phyloP scores from a whole-genome alignment of 2,329 filamentous ascomycete species.

The Raffaelea albimanens region DNA sequence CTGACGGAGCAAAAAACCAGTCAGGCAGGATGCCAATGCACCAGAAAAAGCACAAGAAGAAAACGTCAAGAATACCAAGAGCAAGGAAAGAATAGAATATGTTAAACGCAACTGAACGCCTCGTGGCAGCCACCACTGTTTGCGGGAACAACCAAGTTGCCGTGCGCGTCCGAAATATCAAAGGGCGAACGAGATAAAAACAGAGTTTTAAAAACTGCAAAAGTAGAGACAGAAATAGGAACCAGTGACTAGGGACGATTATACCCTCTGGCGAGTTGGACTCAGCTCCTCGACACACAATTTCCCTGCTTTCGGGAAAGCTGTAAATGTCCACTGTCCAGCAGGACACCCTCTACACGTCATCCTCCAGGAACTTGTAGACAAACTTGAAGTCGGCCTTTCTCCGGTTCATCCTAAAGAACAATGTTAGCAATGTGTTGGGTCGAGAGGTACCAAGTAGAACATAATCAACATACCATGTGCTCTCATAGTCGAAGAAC shows the following conservation, averaged over 20 bases:
- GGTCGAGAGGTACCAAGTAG: too few species aligned
- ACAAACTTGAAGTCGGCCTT: constrained; percentile 98
- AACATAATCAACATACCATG: constrained; percentile 58
- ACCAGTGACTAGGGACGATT: too few species aligned
- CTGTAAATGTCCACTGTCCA: too few species aligned
- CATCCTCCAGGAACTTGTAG: constrained; percentile 95
- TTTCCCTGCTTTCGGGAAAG: neutral
- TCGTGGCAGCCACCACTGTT: too few species aligned
- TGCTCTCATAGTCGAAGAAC: constrained; percentile 99
- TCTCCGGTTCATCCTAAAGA: constrained; percentile 85
- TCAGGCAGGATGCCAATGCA: too few species aligned
- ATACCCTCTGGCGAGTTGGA: too few species aligned
- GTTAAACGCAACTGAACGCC: neutral
- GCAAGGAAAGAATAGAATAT: too few species aligned
- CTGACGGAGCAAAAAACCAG: too few species aligned
- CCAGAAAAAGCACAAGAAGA: too few species aligned
- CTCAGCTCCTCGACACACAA: too few species aligned
- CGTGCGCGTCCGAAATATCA: neutral
- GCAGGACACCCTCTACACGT: constrained; percentile 59
- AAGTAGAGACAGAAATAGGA: neutral
- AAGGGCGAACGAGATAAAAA: neutral
- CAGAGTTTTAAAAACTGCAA: neutral
- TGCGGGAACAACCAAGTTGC: too few species aligned
- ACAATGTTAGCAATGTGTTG: neutral
- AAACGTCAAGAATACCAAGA: too few species aligned